These are phyloP conservation scores for Wallacemonas sp. DNA, from an alignment of 208 protist genomes.

Conservation along the genomic window DNA sequence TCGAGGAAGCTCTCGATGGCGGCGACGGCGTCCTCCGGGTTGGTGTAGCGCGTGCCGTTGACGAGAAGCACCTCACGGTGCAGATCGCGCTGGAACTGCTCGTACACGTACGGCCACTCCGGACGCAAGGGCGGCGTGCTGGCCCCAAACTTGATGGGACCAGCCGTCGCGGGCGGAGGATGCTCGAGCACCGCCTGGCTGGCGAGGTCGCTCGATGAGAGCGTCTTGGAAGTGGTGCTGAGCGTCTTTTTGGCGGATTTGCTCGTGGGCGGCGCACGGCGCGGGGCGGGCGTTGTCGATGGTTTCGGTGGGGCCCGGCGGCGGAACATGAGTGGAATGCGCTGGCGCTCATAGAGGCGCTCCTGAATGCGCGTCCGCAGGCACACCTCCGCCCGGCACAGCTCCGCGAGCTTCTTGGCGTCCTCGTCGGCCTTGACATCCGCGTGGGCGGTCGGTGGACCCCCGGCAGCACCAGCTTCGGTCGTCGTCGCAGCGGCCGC, in stretches of 20 bases:
- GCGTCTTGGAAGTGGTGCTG: background rate
- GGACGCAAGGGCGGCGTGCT: constrained; percentile 10
- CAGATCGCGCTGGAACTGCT: constrained; percentile 59
- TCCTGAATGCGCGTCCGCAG: constrained; percentile 35
- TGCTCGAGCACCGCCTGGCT: constrained; percentile 13
- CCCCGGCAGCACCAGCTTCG: background rate
- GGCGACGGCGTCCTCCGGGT: constrained; percentile 39
- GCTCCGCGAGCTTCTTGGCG: constrained; percentile 14
- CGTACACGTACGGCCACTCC: constrained; percentile 60
- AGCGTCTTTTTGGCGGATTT: constrained; percentile 1
- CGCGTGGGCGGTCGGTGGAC: background rate
- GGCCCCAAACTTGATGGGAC: no score
- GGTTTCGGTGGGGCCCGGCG: background rate
- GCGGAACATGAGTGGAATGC: constrained; percentile 38
- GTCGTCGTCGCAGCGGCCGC: background rate
- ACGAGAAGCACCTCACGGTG: constrained; percentile 55
- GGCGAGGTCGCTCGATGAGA: constrained; percentile 7
- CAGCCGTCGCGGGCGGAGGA: background rate
- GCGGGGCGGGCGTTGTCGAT: background rate
- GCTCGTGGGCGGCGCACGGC: no score
- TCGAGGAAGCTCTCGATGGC: constrained; percentile 60
- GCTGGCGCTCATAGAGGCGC: constrained; percentile 16
- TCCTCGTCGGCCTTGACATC: background rate
- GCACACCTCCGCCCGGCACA: constrained; percentile 15
- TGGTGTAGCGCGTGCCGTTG: constrained; percentile 34